These are phyloP conservation scores for Neurospora sp. DNA, from an alignment of 495 filamentous ascomycete species.

Conservation along the genomic window DNA sequence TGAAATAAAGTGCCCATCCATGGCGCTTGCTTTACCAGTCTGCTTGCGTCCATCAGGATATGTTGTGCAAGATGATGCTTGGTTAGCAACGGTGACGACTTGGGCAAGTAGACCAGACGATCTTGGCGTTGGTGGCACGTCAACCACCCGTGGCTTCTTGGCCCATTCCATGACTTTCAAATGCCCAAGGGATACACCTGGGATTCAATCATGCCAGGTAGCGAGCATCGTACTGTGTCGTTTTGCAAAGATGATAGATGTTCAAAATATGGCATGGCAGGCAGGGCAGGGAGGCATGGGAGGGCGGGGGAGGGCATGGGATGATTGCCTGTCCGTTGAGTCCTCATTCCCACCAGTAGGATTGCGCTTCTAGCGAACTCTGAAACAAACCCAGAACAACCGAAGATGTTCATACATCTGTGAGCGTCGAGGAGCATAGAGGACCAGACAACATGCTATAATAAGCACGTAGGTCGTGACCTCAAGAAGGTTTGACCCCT, in stretches of 20 bases:
- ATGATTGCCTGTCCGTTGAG: not conserved
- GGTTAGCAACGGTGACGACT: not conserved
- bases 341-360: not conserved
- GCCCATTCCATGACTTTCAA: not conserved
- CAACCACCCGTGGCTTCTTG: not conserved
- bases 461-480: not conserved
- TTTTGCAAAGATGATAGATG: not conserved
- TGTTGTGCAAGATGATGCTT: not conserved
- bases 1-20: not conserved
- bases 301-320: not conserved
- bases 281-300: not conserved
- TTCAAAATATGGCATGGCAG: not conserved
- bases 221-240: not conserved
- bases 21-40: not conserved
- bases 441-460: not conserved
- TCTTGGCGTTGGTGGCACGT: not conserved
- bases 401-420: not conserved
- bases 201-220: not conserved
- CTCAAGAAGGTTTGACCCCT: not conserved
- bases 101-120: not conserved
- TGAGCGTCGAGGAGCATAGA: not conserved
- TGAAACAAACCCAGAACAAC: not conserved
- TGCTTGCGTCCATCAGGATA: not conserved
- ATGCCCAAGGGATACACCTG: not conserved
- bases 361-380: not conserved